Percentiles rank a stretch among this genome's conserved stretches.
Conservation (phyloP, 345 rosid species). For the Hibiscus trionum region DNA sequence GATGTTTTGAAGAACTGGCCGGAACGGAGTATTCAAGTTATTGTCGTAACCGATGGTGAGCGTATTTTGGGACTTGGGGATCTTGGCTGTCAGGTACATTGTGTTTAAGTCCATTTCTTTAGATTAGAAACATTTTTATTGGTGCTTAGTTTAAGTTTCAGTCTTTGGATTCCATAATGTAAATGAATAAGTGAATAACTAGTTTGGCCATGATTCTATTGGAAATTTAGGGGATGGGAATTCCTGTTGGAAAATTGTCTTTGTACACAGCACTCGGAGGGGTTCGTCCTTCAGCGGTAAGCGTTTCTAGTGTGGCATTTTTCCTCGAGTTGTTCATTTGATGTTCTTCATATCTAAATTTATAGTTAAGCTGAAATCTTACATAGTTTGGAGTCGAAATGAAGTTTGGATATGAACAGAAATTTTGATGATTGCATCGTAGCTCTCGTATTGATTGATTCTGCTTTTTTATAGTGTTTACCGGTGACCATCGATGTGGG, state of each 20-base stretch:
- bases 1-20: slow-evolving; percentile 97
- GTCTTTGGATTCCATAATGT: not conserved
- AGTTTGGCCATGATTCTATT: not conserved
- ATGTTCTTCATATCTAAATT: slow-evolving; percentile 3
- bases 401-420: not conserved
- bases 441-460: not conserved
- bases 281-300: slow-evolving; percentile 78
- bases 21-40: slow-evolving; percentile 70
- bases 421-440: not conserved
- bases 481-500: slow-evolving; percentile 89
- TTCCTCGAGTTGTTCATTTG: not conserved
- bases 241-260: slow-evolving; percentile 75
- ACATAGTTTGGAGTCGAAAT: not conserved
- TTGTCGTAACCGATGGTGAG: slow-evolving; percentile 95
- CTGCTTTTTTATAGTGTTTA: slow-evolving; percentile 47
- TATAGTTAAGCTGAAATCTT: not conserved
- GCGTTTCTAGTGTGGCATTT: slow-evolving; percentile 13
- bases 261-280: slow-evolving; percentile 92
- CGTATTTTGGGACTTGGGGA: slow-evolving; percentile 92
- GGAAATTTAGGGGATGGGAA: slow-evolving; percentile 68
- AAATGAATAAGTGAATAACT: not conserved
- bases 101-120: not conserved
- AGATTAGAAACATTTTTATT: not conserved
- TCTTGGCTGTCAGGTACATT: slow-evolving; percentile 90
- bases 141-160: not conserved